Conservation (phyloP, 1,284 basidiomycete genomes). For the Athelia sp. region DNA sequence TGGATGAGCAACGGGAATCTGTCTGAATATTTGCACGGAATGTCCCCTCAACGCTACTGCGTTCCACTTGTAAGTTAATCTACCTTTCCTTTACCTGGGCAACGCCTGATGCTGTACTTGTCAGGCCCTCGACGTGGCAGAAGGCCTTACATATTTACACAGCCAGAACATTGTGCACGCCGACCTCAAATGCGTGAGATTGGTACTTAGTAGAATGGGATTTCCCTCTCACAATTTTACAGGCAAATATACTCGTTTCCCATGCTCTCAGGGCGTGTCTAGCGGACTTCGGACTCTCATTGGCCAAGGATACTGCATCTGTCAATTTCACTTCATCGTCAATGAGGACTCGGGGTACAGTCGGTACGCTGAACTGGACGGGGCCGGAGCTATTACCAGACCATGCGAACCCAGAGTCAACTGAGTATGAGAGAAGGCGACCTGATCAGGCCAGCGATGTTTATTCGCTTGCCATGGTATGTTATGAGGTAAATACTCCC, state of each 20-base stretch:
- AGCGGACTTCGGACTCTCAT: not conserved
- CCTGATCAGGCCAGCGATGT: slow-evolving; percentile 18
- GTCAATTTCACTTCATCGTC: slow-evolving; percentile 3
- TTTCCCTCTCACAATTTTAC: not conserved
- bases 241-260: not conserved
- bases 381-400: slow-evolving; percentile 18
- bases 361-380: slow-evolving; percentile 18
- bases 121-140: not conserved
- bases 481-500: slow-evolving; percentile 15
- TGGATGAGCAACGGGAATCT: not conserved
- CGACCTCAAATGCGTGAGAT: not conserved
- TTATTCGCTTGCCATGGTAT: slow-evolving; percentile 22
- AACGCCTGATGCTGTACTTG: not conserved
- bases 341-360: slow-evolving; percentile 5
- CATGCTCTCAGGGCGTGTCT: not conserved
- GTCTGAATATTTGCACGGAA: not conserved
- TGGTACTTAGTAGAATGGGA: not conserved
- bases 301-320: not conserved
- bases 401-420: not conserved
- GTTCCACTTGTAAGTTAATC: not conserved
- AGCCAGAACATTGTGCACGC: not conserved
- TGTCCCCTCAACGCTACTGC: not conserved
- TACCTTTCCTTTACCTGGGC: not conserved
- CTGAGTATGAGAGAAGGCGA: slow-evolving; percentile 7
- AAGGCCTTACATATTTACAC: not conserved